phyloP scores from a whole-genome alignment of 352 stramenopile genomes.

The Phytophthora citrophthora region DNA sequence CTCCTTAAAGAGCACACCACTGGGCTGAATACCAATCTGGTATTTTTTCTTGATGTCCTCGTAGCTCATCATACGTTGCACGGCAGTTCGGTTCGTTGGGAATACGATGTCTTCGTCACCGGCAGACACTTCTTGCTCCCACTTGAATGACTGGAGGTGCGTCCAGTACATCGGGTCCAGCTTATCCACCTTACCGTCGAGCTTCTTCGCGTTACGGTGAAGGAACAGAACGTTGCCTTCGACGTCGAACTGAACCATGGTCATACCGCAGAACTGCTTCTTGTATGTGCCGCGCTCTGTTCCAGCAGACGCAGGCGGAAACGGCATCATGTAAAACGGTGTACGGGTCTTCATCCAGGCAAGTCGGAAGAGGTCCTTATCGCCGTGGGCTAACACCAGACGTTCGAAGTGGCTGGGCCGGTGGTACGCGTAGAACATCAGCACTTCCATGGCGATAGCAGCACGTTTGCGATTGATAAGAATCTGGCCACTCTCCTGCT shows the following conservation, averaged over 20 bases:
- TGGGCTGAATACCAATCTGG: conserved; percentile 49
- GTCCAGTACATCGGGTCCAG: conserved; percentile 52
- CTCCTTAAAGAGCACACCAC: conserved; percentile 49
- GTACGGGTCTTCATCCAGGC: conserved; percentile 77
- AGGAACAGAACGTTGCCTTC: conserved; percentile 66
- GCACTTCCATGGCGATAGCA: conserved; percentile 51
- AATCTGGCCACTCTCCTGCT: conserved; percentile 81
- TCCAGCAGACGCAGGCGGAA: conserved; percentile 51
- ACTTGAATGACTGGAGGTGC: conserved; percentile 53
- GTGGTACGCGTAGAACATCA: conserved; percentile 72
- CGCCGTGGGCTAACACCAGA: conserved; percentile 68
- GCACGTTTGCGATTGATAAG: conserved; percentile 58
- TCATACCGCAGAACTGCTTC: conserved; percentile 71
- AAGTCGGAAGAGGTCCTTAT: conserved; percentile 85
- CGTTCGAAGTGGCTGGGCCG: conserved; percentile 63
- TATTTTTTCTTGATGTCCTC: conserved; percentile 53
- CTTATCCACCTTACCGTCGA: conserved; percentile 55
- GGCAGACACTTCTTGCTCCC: conserved; percentile 20
- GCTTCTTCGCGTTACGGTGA: conserved; percentile 78
- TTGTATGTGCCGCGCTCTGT: conserved; percentile 36
- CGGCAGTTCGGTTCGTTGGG: conserved; percentile 19
- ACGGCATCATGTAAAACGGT: conserved; percentile 68
- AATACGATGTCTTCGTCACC: conserved; percentile 12
- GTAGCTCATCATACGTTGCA: conserved; percentile 50
- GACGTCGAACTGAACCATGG: conserved; percentile 76